Evolutionary conservation across 305 asterid species (phyloP).

Genomic region (Fraxinus sp.): DNA sequence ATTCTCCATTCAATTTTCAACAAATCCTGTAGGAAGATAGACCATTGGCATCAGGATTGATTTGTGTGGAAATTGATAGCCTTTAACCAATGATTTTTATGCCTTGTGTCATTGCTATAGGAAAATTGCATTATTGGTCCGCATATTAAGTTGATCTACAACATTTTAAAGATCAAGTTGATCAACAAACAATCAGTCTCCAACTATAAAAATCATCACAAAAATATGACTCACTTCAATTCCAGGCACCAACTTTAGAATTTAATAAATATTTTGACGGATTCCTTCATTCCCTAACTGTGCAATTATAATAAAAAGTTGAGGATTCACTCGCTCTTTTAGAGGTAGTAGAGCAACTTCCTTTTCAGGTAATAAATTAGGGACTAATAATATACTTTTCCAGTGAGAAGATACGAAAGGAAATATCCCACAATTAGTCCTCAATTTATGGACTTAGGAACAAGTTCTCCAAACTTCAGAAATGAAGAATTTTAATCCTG

Average conservation of each 20-base stretch:
- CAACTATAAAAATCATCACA: background rate
- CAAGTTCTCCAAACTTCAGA: background rate
- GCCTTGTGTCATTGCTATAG: background rate
- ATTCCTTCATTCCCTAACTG: background rate
- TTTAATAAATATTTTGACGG: too few species aligned
- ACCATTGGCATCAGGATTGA: background rate
- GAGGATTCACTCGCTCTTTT: background rate
- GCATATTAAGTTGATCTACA: background rate
- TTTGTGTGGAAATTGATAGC: background rate
- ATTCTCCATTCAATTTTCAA: too few species aligned
- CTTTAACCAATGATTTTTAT: too few species aligned
- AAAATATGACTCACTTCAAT: background rate
- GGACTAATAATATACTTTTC: background rate
- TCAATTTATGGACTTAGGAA: background rate
- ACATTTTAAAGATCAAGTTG: background rate
- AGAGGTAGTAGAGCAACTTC: background rate
- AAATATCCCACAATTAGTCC: background rate
- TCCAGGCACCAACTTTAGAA: background rate
- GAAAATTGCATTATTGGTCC: background rate
- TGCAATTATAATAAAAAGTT: too few species aligned
- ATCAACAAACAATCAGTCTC: background rate
- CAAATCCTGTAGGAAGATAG: background rate
- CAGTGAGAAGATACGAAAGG: background rate
- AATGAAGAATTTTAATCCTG: too few species aligned
- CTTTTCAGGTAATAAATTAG: too few species aligned